Evolutionary conservation across 208 protist species (phyloP), one percentile per base, ranked within the genome.

Genomic region (Herpetomonas samuelpessoai): DNA sequence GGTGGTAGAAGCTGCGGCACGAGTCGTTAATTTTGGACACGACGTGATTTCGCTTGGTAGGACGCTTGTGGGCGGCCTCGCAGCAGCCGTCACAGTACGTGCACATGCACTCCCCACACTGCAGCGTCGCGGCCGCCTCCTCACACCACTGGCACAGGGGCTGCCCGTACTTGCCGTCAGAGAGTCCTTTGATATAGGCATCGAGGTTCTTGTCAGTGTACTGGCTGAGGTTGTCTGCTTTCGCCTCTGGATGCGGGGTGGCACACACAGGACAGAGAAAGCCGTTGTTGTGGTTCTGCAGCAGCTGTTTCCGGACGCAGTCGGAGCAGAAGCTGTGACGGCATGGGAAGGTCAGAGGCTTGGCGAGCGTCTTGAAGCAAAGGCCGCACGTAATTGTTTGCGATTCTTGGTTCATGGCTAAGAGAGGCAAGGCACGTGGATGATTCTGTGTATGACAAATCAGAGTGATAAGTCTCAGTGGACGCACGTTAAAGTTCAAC

Each of bases 91-190:
- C 64, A 51, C 88, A 94, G 70, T 83, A 90, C 19, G 80, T 74
- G 39, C 62, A 69, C 62, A 71, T 75, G 68, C 88, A 94, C 50
- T 88, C 76, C n/a, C 64, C 52, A 49, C 88, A 94, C 67, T 87
- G 79, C n/a, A 82, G 29, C 10, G 56, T 65, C 0, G 88, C 81
- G 2, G 57, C 12, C 4, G 55, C 67, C 3, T 68, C 62, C 38
- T 94, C 82, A 57, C 88, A 94, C 88, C 88, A 94, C 63, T 94
- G 81, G 57, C 88, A 94, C 55, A 67, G 46, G 16, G 49, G 66
- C 10, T 63, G 59, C n/a, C 59, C 63, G 49, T 74, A 69, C 0
- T 35, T 57, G 3, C 78, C 87, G 0, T 65, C 52, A 0, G 71
- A 58, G 0, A 88, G 70, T 19, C 53, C 19, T 18, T 79, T 57